phyloP scores from a whole-genome alignment of 495 filamentous ascomycete genomes.

The Stereocaulon alpinum region DNA sequence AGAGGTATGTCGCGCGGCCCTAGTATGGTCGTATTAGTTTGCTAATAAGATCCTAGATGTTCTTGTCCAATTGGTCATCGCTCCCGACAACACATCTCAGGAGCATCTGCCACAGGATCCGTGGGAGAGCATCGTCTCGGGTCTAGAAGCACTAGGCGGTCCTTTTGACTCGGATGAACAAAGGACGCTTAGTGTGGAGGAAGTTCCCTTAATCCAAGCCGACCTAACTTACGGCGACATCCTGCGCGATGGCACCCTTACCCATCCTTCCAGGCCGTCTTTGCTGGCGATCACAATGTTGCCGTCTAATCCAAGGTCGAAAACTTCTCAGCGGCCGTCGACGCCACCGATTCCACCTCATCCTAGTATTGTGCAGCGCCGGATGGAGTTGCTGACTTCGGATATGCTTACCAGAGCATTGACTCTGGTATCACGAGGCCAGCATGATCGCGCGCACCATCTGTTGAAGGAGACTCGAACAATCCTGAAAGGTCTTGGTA shows the following conservation, averaged over 20 bases:
- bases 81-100: conserved; percentile 75
- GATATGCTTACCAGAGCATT: conserved; percentile 95
- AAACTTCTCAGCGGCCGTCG: conserved; percentile 45
- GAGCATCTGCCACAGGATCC: conserved; percentile 85
- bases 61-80: conserved; percentile 86
- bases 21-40: neutral
- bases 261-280: conserved; percentile 79
- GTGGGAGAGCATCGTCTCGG: conserved; percentile 95
- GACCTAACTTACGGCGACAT: conserved; percentile 93
- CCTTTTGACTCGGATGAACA: conserved; percentile 80
- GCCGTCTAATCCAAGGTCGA: conserved; percentile 55
- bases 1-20: conserved; percentile 39
- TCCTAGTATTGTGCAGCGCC: conserved; percentile 86
- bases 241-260: conserved; percentile 77
- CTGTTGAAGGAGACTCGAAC: conserved; percentile 85
- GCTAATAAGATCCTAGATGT: conserved; percentile 50
- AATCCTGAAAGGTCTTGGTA: conserved; percentile 91
- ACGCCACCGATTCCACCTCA: conserved; percentile 92
- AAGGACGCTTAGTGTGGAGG: conserved; percentile 77
- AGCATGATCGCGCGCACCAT: conserved; percentile 88
- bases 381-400: conserved; percentile 96
- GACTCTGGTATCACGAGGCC: conserved; percentile 80
- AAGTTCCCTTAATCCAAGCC: conserved; percentile 90
- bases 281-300: conserved; percentile 98
- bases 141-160: conserved; percentile 89